Conservation (phyloP, 176 grass and related monocot genomes). For the Phoenix roebelenii region DNA sequence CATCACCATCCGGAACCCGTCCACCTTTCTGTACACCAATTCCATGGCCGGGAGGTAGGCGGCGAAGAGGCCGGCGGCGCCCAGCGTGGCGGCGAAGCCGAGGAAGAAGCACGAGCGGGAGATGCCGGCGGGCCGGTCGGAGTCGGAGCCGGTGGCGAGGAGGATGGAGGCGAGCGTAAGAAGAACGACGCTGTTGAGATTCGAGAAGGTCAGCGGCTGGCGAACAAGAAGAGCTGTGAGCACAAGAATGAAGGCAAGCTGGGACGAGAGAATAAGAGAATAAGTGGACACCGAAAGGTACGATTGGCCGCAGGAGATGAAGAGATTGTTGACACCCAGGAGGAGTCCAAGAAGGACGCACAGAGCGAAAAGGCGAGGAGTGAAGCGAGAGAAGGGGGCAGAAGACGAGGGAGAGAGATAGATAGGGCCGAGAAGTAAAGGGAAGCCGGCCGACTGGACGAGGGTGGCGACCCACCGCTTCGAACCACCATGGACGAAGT, state of each 20-base stretch:
- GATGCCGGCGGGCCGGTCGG: constrained; percentile 46
- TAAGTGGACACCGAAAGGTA: constrained; percentile 88
- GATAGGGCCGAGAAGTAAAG: constrained; percentile 54
- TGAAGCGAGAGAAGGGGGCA: constrained; percentile 42
- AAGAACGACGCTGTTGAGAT: constrained; percentile 82
- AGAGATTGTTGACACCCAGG: constrained; percentile 89
- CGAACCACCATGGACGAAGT: constrained; percentile 67
- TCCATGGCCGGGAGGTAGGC: constrained; percentile 84
- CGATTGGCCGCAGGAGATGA: constrained; percentile 63
- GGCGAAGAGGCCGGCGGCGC: constrained; percentile 74
- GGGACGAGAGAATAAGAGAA: constrained; percentile 87
- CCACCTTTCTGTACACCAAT: constrained; percentile 49
- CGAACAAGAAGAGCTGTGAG: constrained; percentile 66
- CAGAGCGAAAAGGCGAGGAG: constrained; percentile 30
- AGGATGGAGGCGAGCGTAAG: constrained; percentile 76
- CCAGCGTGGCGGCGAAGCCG: constrained; percentile 65
- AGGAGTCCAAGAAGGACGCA: constrained; percentile 64
- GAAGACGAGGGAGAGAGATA: constrained; percentile 30
- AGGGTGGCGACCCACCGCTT: constrained; percentile 79
- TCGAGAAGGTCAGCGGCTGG: constrained; percentile 70
- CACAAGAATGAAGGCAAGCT: constrained; percentile 78
- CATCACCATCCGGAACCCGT: constrained; percentile 62
- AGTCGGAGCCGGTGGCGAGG: constrained; percentile 41
- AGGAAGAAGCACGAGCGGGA: constrained; percentile 33
- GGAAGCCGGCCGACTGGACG: constrained; percentile 83